Evolutionary conservation across 305 asterid species (phyloP), one percentile per base, ranked within the genome.

Genomic region (Fraxinus nigra): DNA sequence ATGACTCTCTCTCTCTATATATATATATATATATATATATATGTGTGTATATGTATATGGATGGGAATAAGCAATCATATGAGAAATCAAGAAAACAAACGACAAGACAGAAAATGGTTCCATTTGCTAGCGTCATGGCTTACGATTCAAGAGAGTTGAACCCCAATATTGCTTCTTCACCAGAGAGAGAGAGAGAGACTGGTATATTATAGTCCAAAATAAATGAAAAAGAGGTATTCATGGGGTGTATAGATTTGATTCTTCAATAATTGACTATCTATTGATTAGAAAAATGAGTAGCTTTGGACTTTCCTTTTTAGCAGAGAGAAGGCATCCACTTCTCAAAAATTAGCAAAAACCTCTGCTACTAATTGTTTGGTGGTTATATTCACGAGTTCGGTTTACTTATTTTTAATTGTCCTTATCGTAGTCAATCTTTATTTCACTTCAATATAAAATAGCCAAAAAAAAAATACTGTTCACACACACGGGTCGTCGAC

Each of bases 51-150:
- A 75, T 77, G 74, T 56, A 84, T 30, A 35, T 76, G 1, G 13
- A 35, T 0, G 61, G 51, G 43, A 32, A 2, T 75, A 74, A 67
- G 46, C 10, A 30, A 69, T 69, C 38, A 14, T 69, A 11, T 30
- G 43, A 72, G 32, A 75, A 38, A 48, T 32, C 46, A 34, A 70
- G 67, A 74, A 85, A 79, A n/a, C 16, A 81, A 75, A 76, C 40
- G 82, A 82, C 83, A 78, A 61, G 70, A 84, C 80, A 84, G 48
- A 69, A 80, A 24, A 18, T 46, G 56, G 67, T 20, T 40, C 24
- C 40, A 69, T 7, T 63, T 18, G 84, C 85, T 77, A 72, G 83
- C 89, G 87, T 89, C 90, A 89, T 80, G 67, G 91, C 88, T 89
- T 75, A 89, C 90, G 87, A 79, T 30, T 26, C 73, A 63, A 63